Evolutionary conservation across 352 stramenopile genomes (phyloP), one percentile per base, ranked within the genome.

Genomic region (Pythium aristosporum): DNA sequence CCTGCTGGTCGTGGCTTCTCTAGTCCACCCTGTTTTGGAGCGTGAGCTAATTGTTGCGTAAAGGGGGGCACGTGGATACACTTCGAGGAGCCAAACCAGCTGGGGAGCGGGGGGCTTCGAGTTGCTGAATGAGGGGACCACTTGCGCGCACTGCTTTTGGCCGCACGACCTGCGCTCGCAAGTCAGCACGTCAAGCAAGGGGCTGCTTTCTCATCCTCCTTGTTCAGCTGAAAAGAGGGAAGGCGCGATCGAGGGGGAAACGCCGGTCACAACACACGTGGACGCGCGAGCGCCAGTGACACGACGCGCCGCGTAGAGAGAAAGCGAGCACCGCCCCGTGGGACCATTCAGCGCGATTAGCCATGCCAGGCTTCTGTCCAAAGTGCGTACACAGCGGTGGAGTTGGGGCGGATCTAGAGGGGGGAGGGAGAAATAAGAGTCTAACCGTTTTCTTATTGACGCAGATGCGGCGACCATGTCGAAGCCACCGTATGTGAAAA

Each of bases 361-460:
- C 36, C 21, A 91, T 91, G 82, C 79, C 82, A 55, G 75, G 71
- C 57, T 89, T 92, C 57, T 92, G 83, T 57, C 69, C 80, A 58
- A 88, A 79, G 82, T 91, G 25, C 20, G 48, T 18, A 16, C 15
- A 46, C 15, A 46, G 44, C 47, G 75, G 57, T 30, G 6, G 18
- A 32, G 54, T 42, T 41, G 23, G 12, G n/a, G n/a, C n/a, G n/a
- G n/a, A n/a, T n/a, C n/a, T n/a, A n/a, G n/a, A n/a, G n/a, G n/a
- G n/a, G n/a, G n/a, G n/a, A n/a, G n/a, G 8, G 36, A 15, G 1
- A 18, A 6, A 8, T 9, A 36, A 21, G 30, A 21, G 32, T 63
- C 46, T 63, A 53, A 53, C 49, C 28, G n/a, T 44, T 15, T 3
- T 46, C 16, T 12, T 54, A 21, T 21, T 39, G 2, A 18, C 5